phyloP scores from a whole-genome alignment of 2,329 filamentous ascomycete genomes.

The Hymenoscyphus linearis region DNA sequence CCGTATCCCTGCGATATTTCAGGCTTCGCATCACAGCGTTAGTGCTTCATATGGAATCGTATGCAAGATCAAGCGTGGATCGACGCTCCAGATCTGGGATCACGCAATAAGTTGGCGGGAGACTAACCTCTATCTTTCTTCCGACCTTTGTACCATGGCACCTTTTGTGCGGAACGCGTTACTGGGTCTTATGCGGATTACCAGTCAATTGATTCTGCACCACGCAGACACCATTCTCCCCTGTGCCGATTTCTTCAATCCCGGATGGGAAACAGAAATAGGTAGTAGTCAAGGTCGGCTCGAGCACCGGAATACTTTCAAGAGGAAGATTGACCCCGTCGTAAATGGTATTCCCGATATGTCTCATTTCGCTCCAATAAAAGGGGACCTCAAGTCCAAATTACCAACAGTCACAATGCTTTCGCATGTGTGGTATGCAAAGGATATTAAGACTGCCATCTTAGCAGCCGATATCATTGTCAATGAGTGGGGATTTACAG shows the following conservation, averaged over 20 bases:
- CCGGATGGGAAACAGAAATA: constrained; percentile 58
- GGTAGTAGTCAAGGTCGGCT: constrained; percentile 52
- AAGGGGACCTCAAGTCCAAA: constrained; percentile 48
- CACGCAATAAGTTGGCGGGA: constrained; percentile 59
- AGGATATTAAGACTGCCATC: constrained; percentile 61
- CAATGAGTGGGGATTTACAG: constrained; percentile 60
- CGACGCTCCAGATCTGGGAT: constrained; percentile 58
- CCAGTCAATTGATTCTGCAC: constrained; percentile 29
- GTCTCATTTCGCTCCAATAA: constrained; percentile 47
- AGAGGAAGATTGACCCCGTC: constrained; percentile 57
- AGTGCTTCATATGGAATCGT: constrained; percentile 56
- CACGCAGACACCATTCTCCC: constrained; percentile 57
- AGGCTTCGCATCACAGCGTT: constrained; percentile 58
- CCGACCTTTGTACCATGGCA: constrained; percentile 22
- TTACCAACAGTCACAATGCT: constrained; percentile 60
- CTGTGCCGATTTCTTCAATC: constrained; percentile 57
- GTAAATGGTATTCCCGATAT: constrained; percentile 61
- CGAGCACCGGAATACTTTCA: constrained; percentile 51
- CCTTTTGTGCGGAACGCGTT: constrained; percentile 29
- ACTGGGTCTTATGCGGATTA: constrained; percentile 24
- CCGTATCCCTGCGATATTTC: constrained; percentile 49
- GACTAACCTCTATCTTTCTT: constrained; percentile 28
- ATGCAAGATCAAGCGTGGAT: constrained; percentile 55
- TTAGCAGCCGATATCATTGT: constrained; percentile 60
- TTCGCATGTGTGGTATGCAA: constrained; percentile 50